Conservation (phyloP, 345 rosid genomes). For the Noccaea caerulescens region DNA sequence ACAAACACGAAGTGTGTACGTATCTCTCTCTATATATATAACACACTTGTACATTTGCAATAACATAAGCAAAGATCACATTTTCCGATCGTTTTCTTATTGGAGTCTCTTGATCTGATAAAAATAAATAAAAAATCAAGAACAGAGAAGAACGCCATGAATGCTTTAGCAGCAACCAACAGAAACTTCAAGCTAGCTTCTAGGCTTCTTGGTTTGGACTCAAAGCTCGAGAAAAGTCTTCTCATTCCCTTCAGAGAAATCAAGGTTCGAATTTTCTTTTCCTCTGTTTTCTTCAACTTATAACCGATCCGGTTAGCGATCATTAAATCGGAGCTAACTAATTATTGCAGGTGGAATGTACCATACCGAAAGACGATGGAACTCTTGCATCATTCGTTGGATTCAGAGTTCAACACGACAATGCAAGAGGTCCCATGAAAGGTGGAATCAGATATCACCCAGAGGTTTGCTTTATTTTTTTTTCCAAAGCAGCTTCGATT, state of each 20-base stretch:
- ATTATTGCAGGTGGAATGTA: slow-evolving; percentile 78
- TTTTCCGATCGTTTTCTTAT: slow-evolving; percentile 9
- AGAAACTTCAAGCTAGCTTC: slow-evolving; percentile 89
- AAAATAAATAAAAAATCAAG: slow-evolving; percentile 1
- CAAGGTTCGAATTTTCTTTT: slow-evolving; percentile 54
- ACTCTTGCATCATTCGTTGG: slow-evolving; percentile 89
- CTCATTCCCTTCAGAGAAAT: slow-evolving; percentile 92
- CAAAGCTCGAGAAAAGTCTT: slow-evolving; percentile 82
- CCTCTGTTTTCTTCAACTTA: slow-evolving; percentile 9
- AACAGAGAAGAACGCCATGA: slow-evolving; percentile 52
- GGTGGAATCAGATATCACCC: slow-evolving; percentile 99
- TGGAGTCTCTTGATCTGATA: slow-evolving; percentile 18
- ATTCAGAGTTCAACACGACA: slow-evolving; percentile 94
- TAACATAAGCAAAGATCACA: slow-evolving; percentile 33
- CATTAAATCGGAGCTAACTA: slow-evolving; percentile 17
- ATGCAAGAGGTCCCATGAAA: slow-evolving; percentile 99
- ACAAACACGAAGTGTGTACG: slow-evolving; percentile 32
- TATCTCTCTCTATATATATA: slow-evolving; percentile 24
- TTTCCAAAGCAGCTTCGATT: background rate
- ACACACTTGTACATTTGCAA: background rate
- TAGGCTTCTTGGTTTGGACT: slow-evolving; percentile 87
- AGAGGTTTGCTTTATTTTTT: slow-evolving; percentile 57
- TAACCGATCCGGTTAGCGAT: slow-evolving; percentile 21
- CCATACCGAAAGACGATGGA: slow-evolving; percentile 93
- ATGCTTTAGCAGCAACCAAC: slow-evolving; percentile 90